Conservation (phyloP, 768 basidiomycete species). For the Collybiopsis luxurians region DNA sequence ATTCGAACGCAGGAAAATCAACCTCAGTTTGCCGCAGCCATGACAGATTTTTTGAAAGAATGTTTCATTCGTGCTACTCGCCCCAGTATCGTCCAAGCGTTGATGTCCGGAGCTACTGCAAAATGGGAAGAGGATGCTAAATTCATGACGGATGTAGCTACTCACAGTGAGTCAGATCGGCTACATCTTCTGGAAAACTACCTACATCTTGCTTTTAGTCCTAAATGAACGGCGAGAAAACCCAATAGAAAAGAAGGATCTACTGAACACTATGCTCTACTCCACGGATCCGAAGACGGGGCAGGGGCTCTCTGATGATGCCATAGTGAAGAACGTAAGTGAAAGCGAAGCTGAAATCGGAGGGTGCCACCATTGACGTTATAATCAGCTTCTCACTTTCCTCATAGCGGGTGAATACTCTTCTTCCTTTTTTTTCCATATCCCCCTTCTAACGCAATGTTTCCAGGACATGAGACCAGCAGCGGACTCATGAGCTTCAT, state of each 20-base stretch:
- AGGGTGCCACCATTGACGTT: too few relatives aligned
- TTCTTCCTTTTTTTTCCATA: not conserved
- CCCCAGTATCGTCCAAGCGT: conserved; percentile 28
- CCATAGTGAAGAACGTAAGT: conserved; percentile 39
- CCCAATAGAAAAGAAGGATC: conserved; percentile 38
- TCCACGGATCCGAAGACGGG: conserved; percentile 45
- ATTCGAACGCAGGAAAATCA: conserved; percentile 21
- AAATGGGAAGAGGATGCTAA: conserved; percentile 41
- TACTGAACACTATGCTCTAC: conserved; percentile 44
- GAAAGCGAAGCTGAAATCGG: too few relatives aligned
- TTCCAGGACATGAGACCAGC: conserved; percentile 17
- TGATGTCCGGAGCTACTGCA: conserved; percentile 31
- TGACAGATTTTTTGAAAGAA: conserved; percentile 40
- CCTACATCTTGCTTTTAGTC: too few relatives aligned
- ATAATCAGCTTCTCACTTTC: conserved; percentile 41
- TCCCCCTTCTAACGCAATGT: not conserved
- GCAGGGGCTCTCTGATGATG: conserved; percentile 34
- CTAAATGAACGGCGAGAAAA: conserved; percentile 35
- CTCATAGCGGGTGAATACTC: conserved; percentile 38
- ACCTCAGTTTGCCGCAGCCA: conserved; percentile 37
- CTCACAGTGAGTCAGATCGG: conserved; percentile 38
- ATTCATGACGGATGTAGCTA: conserved; percentile 38
- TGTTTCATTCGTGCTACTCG: conserved; percentile 31
- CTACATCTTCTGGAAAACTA: too few relatives aligned
- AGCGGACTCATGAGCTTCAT: conserved; percentile 40